Conservation (phyloP, 2,329 filamentous ascomycete species). For the Myriosclerotinia scirpicola region DNA sequence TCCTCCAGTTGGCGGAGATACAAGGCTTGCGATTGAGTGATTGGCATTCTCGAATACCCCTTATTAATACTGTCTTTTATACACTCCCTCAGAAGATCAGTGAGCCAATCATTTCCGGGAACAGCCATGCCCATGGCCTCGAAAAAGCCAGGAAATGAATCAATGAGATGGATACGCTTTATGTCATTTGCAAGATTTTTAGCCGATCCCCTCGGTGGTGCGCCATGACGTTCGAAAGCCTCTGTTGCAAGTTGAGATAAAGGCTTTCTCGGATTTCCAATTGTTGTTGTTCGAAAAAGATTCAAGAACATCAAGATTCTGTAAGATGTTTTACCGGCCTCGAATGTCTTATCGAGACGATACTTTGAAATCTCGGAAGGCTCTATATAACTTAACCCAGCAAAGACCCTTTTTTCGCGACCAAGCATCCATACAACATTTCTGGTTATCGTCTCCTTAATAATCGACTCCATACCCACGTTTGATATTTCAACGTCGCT, state of each 20-base stretch:
- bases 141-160: conserved; percentile 47
- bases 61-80: conserved; percentile 41
- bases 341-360: conserved; percentile 49
- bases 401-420: conserved; percentile 33
- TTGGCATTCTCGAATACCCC: conserved; percentile 40
- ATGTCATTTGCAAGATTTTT: conserved; percentile 46
- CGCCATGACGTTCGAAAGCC: conserved; percentile 50
- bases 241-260: conserved; percentile 46
- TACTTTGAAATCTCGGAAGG: conserved; percentile 45
- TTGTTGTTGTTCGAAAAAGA: conserved; percentile 49
- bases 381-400: conserved; percentile 51
- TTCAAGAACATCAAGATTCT: conserved; percentile 54
- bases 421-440: conserved; percentile 55
- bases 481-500: conserved; percentile 46
- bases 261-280: conserved; percentile 41
- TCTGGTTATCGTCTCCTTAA: conserved; percentile 51
- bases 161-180: conserved; percentile 46
- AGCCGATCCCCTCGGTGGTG: conserved; percentile 46
- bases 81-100: conserved; percentile 41
- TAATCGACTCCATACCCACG: conserved; percentile 45
- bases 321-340: conserved; percentile 49
- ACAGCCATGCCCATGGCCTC: conserved; percentile 45
- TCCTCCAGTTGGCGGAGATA: conserved; percentile 33
- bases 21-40: conserved; percentile 32
- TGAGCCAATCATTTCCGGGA: conserved; percentile 38